A percentile compares a stretch with the other conserved stretches of the same genome.
phyloP scores from a whole-genome alignment of 768 basidiomycete genomes.

The Cystobasidiopsis lactophilus region DNA sequence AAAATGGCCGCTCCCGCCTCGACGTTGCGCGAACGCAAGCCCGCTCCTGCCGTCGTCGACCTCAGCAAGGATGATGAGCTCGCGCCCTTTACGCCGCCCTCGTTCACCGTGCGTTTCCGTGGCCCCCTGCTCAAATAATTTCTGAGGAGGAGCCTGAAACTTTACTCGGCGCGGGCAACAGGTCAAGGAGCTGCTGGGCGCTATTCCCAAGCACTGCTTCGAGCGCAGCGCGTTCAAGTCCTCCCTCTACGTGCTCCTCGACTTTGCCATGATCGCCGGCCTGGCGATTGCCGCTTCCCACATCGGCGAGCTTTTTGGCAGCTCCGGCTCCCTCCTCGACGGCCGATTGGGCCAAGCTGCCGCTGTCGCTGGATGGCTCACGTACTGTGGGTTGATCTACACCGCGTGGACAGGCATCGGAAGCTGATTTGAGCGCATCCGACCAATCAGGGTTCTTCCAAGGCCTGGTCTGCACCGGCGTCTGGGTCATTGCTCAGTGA shows the following conservation, averaged over 20 bases:
- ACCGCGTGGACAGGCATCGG: too few species aligned
- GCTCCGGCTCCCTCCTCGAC: constrained; percentile 32
- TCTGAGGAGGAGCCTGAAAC: not conserved
- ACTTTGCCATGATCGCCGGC: constrained; percentile 43
- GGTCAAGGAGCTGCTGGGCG: constrained; percentile 8
- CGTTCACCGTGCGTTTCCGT: constrained; percentile 16
- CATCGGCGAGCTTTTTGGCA: constrained; percentile 35
- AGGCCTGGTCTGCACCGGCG: constrained; percentile 70
- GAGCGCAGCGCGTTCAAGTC: constrained; percentile 68
- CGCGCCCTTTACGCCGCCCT: constrained; percentile 14
- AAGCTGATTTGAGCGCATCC: not conserved
- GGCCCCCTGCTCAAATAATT: not conserved
- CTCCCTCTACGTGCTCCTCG: constrained; percentile 53
- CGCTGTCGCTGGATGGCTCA: constrained; percentile 16
- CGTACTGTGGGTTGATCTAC: constrained; percentile 11
- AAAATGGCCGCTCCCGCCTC: too few species aligned
- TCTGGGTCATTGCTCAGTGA: constrained; percentile 58
- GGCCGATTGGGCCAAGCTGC: constrained; percentile 39
- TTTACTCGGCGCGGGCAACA: not conserved
- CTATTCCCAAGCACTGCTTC: constrained; percentile 44
- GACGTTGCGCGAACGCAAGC: too few species aligned
- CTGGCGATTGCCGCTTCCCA: constrained; percentile 46
- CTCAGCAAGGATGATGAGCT: not conserved
- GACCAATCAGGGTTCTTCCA: constrained; percentile 3
- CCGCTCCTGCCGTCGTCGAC: not conserved